These are phyloP conservation scores for Iodosphaeria phyllophila DNA, from an alignment of 2,329 filamentous ascomycete species.

Conservation along the genomic window DNA sequence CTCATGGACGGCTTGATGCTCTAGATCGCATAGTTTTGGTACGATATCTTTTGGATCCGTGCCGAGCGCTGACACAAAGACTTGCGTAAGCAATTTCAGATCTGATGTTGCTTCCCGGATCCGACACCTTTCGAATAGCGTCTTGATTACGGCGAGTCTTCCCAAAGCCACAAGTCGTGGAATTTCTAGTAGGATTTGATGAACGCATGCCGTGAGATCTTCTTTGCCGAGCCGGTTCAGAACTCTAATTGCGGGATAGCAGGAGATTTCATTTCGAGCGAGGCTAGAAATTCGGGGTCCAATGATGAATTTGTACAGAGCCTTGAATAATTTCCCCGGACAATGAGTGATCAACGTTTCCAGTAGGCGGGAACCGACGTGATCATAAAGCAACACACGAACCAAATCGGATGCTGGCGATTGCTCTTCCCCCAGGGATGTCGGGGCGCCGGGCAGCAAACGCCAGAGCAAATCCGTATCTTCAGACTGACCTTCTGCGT, in stretches of 20 bases:
- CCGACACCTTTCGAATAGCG: conserved; percentile 65
- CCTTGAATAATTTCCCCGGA: conserved; percentile 82
- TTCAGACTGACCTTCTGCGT: conserved; percentile 20
- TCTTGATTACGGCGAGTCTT: conserved; percentile 62
- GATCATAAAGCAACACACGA: conserved; percentile 73
- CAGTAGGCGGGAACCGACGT: conserved; percentile 73
- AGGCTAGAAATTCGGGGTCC: conserved; percentile 62
- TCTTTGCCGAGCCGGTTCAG: conserved; percentile 74
- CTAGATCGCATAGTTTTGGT: conserved; percentile 25
- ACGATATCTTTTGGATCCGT: conserved; percentile 26
- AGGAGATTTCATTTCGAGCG: conserved; percentile 76
- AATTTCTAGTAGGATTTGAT: conserved; percentile 55
- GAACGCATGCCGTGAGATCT: conserved; percentile 56
- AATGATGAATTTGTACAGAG: conserved; percentile 64
- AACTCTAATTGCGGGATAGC: conserved; percentile 69
- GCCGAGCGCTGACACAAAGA: conserved; percentile 27
- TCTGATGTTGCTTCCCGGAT: conserved; percentile 42
- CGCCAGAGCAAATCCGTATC: conserved; percentile 45
- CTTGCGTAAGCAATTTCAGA: conserved; percentile 26
- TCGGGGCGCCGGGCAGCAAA: conserved; percentile 57
- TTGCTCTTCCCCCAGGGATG: conserved; percentile 51
- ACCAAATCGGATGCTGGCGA: conserved; percentile 63
- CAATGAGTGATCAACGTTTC: conserved; percentile 69
- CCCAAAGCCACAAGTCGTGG: conserved; percentile 54
- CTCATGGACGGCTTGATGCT: too few species aligned